phyloP scores from a whole-genome alignment of 352 stramenopile species.

The Blastocystis sp. region DNA sequence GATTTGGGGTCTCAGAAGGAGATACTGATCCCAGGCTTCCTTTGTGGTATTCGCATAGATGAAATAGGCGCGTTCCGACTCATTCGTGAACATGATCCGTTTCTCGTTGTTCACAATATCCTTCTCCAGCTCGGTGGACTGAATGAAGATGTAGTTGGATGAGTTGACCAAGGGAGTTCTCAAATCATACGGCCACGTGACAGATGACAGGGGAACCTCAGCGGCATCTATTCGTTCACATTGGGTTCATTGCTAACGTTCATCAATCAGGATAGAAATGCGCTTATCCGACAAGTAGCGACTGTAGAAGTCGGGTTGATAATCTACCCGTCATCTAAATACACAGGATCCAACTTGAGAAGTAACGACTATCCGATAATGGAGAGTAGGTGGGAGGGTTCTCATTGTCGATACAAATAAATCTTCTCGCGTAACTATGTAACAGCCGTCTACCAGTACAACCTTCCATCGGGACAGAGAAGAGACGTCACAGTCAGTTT shows the following conservation, averaged over 20 bases:
- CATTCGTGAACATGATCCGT: background rate
- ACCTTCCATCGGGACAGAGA: background rate
- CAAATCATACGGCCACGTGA: background rate
- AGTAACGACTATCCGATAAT: background rate
- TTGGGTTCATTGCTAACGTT: background rate
- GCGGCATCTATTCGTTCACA: background rate
- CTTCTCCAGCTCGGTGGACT: background rate
- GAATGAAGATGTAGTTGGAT: background rate
- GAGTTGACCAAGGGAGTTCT: background rate
- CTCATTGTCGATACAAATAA: constrained; percentile 21
- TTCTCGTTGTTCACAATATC: background rate
- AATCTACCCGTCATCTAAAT: background rate
- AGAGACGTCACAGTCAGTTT: background rate
- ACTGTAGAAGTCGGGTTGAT: background rate
- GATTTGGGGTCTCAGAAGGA: background rate
- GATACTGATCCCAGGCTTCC: background rate
- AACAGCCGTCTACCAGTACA: too few species aligned
- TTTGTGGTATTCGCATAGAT: background rate
- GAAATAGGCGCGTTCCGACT: background rate
- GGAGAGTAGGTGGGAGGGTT: background rate
- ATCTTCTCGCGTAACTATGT: too few species aligned
- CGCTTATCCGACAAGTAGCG: background rate
- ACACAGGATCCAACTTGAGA: background rate
- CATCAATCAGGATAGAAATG: background rate
- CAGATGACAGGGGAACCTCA: background rate